These are phyloP conservation scores for Saturnispora silvae DNA, from an alignment of 805 yeast genomes.

Conservation along the genomic window DNA sequence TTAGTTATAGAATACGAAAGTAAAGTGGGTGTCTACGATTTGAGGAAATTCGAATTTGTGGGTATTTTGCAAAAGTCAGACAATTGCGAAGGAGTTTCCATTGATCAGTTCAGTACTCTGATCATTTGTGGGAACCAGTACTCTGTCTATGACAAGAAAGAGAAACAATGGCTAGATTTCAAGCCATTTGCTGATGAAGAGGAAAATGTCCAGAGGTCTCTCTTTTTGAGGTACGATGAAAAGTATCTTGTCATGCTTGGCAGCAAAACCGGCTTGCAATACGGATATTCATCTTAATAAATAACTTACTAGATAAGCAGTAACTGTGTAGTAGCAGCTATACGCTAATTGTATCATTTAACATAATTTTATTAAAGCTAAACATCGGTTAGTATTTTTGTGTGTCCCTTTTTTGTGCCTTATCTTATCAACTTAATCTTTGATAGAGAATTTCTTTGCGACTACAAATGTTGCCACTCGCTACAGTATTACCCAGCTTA, in stretches of 20 bases:
- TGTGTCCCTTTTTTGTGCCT: no score
- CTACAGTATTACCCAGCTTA: no score
- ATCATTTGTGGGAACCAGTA: conserved; percentile 1
- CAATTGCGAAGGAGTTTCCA: conserved; percentile 2
- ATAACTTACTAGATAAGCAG: no score
- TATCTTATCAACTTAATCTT: no score
- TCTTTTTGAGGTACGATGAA: background rate
- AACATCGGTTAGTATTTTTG: no score
- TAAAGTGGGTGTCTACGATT: conserved; percentile 16
- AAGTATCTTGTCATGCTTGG: conserved; percentile 1
- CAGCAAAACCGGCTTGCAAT: background rate
- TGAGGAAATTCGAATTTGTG: conserved; percentile 15
- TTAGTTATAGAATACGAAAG: conserved; percentile 21
- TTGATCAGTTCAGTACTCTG: conserved; percentile 9
- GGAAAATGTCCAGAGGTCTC: background rate
- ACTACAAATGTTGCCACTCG: no score
- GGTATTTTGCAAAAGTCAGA: background rate
- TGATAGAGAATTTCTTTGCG: no score
- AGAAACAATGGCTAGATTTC: conserved; percentile 7
- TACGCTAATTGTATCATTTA: no score
- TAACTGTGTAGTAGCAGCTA: no score
- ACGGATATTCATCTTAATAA: conserved; percentile 4
- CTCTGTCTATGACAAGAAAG: conserved; percentile 8
- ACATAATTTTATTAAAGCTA: no score
- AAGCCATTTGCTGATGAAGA: background rate